These are phyloP conservation scores for apple (Malus domestica) DNA, from an alignment of 306 rosid species.

Conservation along the genomic window DNA sequence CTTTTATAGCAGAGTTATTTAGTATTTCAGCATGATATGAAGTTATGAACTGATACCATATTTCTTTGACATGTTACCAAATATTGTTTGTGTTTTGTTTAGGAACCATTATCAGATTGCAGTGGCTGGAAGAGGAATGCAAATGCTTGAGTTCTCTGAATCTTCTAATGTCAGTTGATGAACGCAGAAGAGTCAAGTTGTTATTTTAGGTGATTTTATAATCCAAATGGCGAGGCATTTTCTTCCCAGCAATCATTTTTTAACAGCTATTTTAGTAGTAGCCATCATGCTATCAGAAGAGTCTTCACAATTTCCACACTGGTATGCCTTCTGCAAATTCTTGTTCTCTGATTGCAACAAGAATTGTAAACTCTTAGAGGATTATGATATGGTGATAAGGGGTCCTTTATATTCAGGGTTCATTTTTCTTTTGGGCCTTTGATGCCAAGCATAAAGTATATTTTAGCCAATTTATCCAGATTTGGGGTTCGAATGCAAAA, in stretches of 20 bases:
- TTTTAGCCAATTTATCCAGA: neutral
- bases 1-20: neutral
- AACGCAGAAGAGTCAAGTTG: constrained; percentile 7
- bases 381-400: neutral
- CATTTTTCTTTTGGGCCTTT: neutral
- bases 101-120: constrained; percentile 83
- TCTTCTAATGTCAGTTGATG: constrained; percentile 12
- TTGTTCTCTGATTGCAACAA: neutral
- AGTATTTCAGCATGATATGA: neutral
- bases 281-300: neutral
- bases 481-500: neutral
- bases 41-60: neutral
- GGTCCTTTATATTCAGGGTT: neutral
- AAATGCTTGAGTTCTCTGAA: constrained; percentile 64
- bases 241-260: too few species aligned
- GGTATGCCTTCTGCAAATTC: neutral
- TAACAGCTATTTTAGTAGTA: neutral
- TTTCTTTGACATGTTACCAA: neutral
- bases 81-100: constrained; percentile 11
- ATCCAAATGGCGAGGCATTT: neutral
- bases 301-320: neutral
- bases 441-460: neutral
- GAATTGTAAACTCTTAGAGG: neutral
- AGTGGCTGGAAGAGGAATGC: constrained; percentile 97
- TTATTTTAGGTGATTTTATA: neutral